Conservation (phyloP, 345 rosid species). For the Microthlaspi erraticum region DNA sequence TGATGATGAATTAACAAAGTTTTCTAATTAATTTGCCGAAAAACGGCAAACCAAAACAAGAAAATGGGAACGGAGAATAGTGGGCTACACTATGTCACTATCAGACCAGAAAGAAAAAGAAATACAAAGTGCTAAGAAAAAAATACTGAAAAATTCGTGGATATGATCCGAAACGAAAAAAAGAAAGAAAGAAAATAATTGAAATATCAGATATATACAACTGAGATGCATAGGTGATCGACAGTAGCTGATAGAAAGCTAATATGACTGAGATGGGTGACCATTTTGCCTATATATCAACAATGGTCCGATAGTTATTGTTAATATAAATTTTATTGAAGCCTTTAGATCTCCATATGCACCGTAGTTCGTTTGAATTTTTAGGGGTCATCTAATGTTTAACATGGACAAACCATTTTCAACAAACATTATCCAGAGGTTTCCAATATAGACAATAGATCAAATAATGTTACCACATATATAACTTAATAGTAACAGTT, state of each 20-base stretch:
- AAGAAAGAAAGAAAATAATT: neutral
- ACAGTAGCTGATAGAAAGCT: constrained; percentile 21
- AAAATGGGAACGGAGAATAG: neutral
- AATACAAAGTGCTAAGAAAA: constrained; percentile 13
- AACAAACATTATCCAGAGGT: constrained; percentile 1
- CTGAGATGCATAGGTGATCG: constrained; percentile 18
- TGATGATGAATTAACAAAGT: neutral
- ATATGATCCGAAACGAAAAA: neutral
- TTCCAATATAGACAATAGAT: neutral
- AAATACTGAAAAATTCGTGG: neutral
- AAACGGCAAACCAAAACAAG: neutral
- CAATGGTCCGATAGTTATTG: constrained; percentile 25
- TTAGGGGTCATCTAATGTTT: neutral
- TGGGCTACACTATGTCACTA: neutral
- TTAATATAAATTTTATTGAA: neutral
- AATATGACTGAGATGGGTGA: constrained; percentile 31
- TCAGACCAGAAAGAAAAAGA: neutral
- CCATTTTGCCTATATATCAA: constrained; percentile 18
- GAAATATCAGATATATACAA: neutral
- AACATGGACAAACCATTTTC: constrained; percentile 12
- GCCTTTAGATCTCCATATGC: neutral
- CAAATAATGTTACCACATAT: neutral
- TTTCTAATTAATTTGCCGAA: neutral
- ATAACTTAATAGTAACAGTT: too few species aligned
- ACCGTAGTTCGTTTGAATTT: neutral